Evolutionary conservation across 768 basidiomycete genomes (phyloP).

Genomic region (Fistulinella prunicolor): DNA sequence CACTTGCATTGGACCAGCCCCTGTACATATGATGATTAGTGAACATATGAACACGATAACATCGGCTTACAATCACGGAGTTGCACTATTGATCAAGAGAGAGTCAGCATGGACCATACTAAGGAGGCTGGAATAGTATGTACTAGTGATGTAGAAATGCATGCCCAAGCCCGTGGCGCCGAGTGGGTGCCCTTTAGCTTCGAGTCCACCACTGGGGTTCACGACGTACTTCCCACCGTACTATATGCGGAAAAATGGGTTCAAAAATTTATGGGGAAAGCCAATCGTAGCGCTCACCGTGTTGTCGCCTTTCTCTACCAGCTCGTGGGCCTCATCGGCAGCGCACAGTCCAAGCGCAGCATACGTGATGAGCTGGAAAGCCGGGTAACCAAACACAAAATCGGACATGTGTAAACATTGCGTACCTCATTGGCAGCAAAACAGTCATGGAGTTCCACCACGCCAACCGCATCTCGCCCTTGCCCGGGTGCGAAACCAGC

Average conservation of each 20-base stretch:
- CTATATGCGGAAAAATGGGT: constrained; percentile 30
- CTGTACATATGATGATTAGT: constrained; percentile 30
- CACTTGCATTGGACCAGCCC: constrained; percentile 85
- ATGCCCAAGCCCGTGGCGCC: constrained; percentile 82
- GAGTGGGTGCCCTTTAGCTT: constrained; percentile 87
- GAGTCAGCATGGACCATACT: background rate
- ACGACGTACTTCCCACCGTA: constrained; percentile 84
- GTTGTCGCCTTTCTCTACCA: constrained; percentile 76
- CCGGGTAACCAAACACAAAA: background rate
- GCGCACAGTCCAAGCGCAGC: constrained; percentile 74
- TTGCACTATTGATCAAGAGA: constrained; percentile 54
- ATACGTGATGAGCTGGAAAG: constrained; percentile 68
- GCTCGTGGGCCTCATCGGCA: constrained; percentile 62
- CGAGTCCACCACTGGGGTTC: constrained; percentile 82
- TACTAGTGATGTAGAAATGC: constrained; percentile 85
- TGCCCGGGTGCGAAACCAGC: constrained; percentile 65
- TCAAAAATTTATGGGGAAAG: background rate
- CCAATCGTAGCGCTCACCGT: constrained; percentile 48
- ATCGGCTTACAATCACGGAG: constrained; percentile 57
- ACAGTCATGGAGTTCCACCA: constrained; percentile 85
- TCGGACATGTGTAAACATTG: background rate
- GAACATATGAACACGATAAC: background rate
- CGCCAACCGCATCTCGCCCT: constrained; percentile 73
- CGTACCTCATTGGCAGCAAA: constrained; percentile 77
- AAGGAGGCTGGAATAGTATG: constrained; percentile 21